Percentiles rank a stretch among this genome's conserved stretches.
phyloP scores from a whole-genome alignment of 148 eudicot species.

The Persicaria maculosa region DNA sequence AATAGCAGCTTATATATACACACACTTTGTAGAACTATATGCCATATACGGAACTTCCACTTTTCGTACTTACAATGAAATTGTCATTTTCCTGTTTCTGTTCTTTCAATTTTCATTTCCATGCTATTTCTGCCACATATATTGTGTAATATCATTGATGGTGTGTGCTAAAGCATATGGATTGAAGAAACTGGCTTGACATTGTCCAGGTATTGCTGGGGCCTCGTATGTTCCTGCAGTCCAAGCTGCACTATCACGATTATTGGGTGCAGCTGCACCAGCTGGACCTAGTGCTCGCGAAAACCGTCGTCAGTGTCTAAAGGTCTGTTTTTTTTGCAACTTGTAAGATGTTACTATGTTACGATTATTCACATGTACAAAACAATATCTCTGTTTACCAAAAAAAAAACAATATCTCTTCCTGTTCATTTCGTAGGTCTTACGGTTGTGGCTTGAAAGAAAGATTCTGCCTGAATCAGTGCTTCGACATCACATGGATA shows the following conservation, averaged over 20 bases:
- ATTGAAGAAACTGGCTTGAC: background rate
- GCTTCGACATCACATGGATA: conserved; percentile 68
- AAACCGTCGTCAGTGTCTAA: conserved; percentile 86
- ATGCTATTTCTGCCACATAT: background rate
- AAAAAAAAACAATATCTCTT: background rate
- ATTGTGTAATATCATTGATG: background rate
- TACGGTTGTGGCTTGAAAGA: conserved; percentile 78
- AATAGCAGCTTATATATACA: background rate
- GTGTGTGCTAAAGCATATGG: background rate
- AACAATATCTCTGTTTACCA: background rate
- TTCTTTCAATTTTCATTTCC: background rate
- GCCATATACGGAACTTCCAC: background rate
- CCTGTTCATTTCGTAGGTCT: conserved; percentile 7
- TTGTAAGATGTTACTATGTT: background rate
- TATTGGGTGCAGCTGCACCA: conserved; percentile 89
- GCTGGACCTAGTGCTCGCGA: conserved; percentile 69
- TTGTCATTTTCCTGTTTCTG: background rate
- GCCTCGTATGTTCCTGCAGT: conserved; percentile 79
- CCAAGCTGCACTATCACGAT: conserved; percentile 78
- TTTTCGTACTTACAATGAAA: background rate
- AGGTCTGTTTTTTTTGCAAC: conserved; percentile 34
- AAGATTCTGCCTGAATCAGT: conserved; percentile 82
- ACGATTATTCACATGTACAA: background rate
- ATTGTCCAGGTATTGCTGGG: conserved; percentile 71
- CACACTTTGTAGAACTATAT: background rate